phyloP scores from a whole-genome alignment of 305 asterid genomes.

The Fraxinus paxiana region DNA sequence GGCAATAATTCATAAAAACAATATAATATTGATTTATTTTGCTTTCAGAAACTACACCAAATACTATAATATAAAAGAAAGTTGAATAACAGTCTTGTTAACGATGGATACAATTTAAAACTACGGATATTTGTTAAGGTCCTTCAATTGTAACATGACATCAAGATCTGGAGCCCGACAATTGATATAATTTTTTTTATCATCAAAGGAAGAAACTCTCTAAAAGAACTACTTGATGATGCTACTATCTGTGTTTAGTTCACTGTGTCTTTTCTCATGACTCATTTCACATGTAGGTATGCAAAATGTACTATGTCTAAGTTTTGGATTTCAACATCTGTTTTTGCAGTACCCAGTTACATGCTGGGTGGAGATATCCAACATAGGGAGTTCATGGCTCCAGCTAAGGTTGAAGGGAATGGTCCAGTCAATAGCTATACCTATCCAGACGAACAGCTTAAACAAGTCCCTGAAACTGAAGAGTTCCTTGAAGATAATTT shows the following conservation, averaged over 20 bases:
- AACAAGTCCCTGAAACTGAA: slow-evolving; percentile 58
- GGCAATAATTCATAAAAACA: neutral
- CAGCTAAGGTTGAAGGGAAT: slow-evolving; percentile 51
- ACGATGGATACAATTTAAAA: neutral
- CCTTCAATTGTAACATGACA: neutral
- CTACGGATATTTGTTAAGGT: neutral
- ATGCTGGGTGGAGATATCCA: slow-evolving; percentile 62
- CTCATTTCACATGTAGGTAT: neutral
- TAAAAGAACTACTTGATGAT: neutral
- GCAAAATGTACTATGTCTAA: neutral
- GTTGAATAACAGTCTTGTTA: neutral
- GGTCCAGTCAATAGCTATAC: slow-evolving; percentile 43
- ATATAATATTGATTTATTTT: neutral
- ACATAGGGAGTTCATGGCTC: slow-evolving; percentile 49
- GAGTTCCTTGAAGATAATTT: slow-evolving; percentile 52
- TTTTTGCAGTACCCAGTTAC: slow-evolving; percentile 59
- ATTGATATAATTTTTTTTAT: neutral
- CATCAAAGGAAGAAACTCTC: neutral
- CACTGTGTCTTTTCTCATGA: neutral
- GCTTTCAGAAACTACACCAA: neutral
- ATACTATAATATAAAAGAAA: neutral
- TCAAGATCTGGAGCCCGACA: neutral
- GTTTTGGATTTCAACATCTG: neutral
- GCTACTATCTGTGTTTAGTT: neutral
- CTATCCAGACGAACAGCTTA: slow-evolving; percentile 58